phyloP scores from a whole-genome alignment of 768 basidiomycete species.

The Russula sp. region DNA sequence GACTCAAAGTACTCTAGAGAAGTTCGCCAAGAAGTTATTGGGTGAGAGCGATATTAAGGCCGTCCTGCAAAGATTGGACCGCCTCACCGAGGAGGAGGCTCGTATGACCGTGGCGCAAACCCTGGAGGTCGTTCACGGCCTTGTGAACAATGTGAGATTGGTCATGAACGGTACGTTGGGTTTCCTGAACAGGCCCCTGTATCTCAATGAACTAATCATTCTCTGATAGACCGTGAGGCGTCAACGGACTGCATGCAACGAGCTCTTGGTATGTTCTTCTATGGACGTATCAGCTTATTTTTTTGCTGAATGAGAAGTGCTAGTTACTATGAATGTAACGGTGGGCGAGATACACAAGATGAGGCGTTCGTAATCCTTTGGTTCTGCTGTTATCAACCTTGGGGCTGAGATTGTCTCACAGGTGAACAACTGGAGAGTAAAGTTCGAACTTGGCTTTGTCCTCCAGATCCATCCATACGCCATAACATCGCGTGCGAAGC shows the following conservation, averaged over 20 bases:
- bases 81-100: slow-evolving; percentile 7
- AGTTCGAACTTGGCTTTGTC: background rate
- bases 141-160: slow-evolving; percentile 3
- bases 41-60: background rate
- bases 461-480: background rate
- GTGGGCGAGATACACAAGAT: background rate
- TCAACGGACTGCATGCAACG: background rate
- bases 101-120: slow-evolving; percentile 3
- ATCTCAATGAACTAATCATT: background rate
- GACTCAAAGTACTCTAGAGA: background rate
- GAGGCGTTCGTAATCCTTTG: background rate
- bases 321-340: slow-evolving; percentile 4
- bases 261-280: background rate
- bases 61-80: slow-evolving; percentile 1
- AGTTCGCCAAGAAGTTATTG: background rate
- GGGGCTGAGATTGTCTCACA: background rate
- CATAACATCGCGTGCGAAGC: background rate
- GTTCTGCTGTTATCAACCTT: background rate
- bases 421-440: background rate
- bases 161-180: slow-evolving; percentile 2
- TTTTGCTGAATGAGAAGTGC: background rate
- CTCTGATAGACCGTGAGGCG: background rate
- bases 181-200: background rate
- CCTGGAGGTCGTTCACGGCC: background rate
- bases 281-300: background rate